Conservation (phyloP, 805 yeast species). For the Candida sakaeoensis region DNA sequence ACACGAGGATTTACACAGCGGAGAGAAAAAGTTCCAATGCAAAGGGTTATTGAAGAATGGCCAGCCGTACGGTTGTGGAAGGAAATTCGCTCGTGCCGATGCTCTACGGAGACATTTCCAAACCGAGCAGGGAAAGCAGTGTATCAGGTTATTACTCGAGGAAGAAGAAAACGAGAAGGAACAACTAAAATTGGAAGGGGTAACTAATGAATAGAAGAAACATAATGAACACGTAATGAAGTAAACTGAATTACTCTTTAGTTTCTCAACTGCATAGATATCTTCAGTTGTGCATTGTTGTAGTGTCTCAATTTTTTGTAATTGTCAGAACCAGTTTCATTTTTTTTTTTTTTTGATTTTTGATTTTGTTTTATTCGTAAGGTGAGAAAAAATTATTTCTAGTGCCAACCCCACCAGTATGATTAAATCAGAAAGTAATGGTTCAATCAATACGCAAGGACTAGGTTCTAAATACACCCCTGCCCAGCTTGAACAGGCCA, state of each 20-base stretch:
- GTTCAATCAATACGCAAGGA: conserved; percentile 1
- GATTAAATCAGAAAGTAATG: conserved; percentile 7
- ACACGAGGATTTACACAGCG: conserved; percentile 59
- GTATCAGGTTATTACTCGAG: conserved; percentile 37
- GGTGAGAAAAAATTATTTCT: neutral
- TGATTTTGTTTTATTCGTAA: no score
- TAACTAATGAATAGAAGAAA: conserved; percentile 11
- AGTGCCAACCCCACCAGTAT: conserved; percentile 1
- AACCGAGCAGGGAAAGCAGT: conserved; percentile 44
- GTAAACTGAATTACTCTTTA: no score
- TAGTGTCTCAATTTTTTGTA: neutral
- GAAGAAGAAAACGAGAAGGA: conserved; percentile 34
- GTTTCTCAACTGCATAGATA: no score
- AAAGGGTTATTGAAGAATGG: conserved; percentile 61
- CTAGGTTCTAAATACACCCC: conserved; percentile 1
- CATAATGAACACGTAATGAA: no score
- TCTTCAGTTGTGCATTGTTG: no score
- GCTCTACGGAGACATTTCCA: conserved; percentile 44
- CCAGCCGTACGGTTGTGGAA: conserved; percentile 42
- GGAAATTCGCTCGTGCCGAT: conserved; percentile 45
- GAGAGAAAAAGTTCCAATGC: conserved; percentile 72
- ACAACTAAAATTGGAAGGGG: conserved; percentile 24
- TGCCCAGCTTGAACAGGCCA: conserved; percentile 13
- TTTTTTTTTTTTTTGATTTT: conserved; percentile 3
- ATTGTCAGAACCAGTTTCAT: neutral